These are phyloP conservation scores for Gracilaria gracilis DNA, from an alignment of 23 red algal genomes.

Conservation along the genomic window DNA sequence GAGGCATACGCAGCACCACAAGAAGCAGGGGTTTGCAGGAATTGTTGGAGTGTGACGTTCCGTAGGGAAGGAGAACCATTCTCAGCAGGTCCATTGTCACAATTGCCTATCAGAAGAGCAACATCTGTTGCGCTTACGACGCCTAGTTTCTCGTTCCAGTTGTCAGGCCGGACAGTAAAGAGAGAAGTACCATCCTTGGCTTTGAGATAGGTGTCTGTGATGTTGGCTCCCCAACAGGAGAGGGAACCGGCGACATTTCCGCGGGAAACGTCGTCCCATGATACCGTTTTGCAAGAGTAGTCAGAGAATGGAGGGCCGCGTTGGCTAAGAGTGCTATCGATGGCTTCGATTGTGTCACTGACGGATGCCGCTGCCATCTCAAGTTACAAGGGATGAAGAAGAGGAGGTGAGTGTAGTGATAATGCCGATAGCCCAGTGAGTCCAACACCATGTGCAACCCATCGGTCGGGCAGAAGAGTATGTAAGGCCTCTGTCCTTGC, in stretches of 20 bases:
- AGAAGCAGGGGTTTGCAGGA: not conserved
- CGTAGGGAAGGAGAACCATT: not conserved
- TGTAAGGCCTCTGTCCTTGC: too few species aligned
- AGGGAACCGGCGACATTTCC: not conserved
- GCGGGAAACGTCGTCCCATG: slow-evolving; percentile 36
- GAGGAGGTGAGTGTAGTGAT: too few species aligned
- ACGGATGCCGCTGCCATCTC: slow-evolving; percentile 1
- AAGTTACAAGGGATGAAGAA: too few species aligned
- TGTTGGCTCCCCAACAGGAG: slow-evolving; percentile 29
- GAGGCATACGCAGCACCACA: not conserved
- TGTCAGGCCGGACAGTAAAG: slow-evolving; percentile 14
- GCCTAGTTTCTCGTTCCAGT: slow-evolving; percentile 45
- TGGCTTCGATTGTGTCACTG: not conserved
- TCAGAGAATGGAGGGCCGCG: not conserved
- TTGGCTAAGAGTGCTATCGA: not conserved
- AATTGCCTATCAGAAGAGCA: slow-evolving; percentile 30
- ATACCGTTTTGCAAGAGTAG: slow-evolving; percentile 34
- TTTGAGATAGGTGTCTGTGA: slow-evolving; percentile 30
- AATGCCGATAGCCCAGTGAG: too few species aligned
- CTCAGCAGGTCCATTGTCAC: not conserved
- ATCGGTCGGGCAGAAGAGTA: too few species aligned
- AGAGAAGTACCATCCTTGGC: slow-evolving; percentile 34
- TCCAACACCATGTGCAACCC: too few species aligned
- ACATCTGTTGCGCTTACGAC: slow-evolving; percentile 32
- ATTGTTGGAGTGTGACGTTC: slow-evolving; percentile 16